Conservation (phyloP, 2,329 filamentous ascomycete species). For the Diaporthe sp. region DNA sequence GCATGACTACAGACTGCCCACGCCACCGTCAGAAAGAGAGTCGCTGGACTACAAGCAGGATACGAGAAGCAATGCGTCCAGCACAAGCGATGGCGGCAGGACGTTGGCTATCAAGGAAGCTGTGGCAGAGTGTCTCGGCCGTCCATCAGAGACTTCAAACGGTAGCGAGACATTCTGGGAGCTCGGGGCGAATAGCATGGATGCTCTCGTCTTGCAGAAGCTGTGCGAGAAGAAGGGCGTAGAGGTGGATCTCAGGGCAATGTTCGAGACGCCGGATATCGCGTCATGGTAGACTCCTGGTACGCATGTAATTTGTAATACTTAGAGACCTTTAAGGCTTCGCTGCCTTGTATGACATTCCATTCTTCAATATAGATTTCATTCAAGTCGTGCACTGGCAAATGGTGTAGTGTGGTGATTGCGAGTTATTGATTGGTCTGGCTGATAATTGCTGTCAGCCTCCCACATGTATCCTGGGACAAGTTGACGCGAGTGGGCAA, state of each 20-base stretch:
- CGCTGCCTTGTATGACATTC: too few species aligned
- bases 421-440: too few species aligned
- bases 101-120: neutral
- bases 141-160: too few species aligned
- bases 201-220: neutral
- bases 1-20: neutral
- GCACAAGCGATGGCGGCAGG: neutral
- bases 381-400: too few species aligned
- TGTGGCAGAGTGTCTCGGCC: neutral
- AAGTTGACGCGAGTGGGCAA: too few species aligned
- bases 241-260: neutral
- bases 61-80: too few species aligned
- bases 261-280: neutral
- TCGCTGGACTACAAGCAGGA: neutral
- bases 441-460: too few species aligned
- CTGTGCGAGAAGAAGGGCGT: conserved; percentile 7
- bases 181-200: neutral
- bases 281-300: neutral
- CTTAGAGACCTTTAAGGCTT: neutral
- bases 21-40: neutral
- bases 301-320: neutral
- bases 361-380: too few species aligned
- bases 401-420: too few species aligned
- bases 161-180: neutral
- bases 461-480: too few species aligned